Evolutionary conservation across 208 protist species (phyloP), one percentile per base, ranked within the genome.

Genomic region (Leishmania tropica): DNA sequence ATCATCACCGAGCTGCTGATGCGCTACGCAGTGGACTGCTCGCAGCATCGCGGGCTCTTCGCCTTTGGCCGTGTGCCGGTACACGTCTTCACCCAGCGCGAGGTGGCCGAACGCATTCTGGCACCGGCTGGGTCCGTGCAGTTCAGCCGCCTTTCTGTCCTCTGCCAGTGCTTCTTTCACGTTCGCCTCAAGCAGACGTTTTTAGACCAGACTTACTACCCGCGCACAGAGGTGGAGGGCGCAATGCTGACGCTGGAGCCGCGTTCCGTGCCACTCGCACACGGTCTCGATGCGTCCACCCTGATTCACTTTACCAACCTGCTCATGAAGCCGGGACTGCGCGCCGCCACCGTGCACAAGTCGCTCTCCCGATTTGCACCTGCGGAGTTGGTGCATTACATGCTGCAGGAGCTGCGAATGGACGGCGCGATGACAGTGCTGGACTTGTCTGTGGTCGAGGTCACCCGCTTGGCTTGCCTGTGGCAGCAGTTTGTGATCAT

Each of bases 31-130:
- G 87, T 90, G 11, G 95, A 98, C 84, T 95, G 92, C 80, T 93
- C 89, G 76, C 85, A 85, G 35, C 87, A 87, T 58, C 75, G 81
- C 67, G 92, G 92, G 65, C 60, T 98, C 54, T 98, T 96, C 79
- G 62, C 83, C 21, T 97, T 97, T 81, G 94, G 95, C 21, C 92
- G 93, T 24, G 94, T 98, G 45, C 93, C 92, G 6, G 54, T 98
- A 31, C 91, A 97, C 81, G 80, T 98, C 64, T 97, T 98, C 80
- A 93, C 93, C 31, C 95, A 98, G 77, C 91, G 93, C 78, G 94
- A 97, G 78, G 85, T 98, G 4, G 96, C 93, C 10, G 88, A 97
- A 21, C 93, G 95, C 72, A 92, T 98, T 35, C 82, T 86, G 40
- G 96, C 96, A 73, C 79, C 88, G 4, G 77, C 93, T 31, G 90